Percentiles rank a stretch among this genome's conserved stretches.
Conservation (phyloP, 1,284 basidiomycete species). For the Marasmius tenuissimus region DNA sequence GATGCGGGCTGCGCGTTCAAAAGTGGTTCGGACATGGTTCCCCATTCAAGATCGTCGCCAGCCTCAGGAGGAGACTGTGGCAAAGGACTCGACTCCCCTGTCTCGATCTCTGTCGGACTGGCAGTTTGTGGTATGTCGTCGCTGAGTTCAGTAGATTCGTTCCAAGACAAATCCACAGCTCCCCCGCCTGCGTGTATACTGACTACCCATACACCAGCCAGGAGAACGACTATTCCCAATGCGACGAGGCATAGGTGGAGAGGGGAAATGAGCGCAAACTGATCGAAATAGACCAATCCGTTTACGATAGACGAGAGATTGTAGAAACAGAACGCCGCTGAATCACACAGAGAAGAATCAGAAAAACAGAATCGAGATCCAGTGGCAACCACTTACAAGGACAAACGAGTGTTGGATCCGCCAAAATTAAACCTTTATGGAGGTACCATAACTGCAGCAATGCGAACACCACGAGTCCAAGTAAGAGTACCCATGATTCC, state of each 20-base stretch:
- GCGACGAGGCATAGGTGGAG: constrained; percentile 75
- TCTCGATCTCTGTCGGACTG: constrained; percentile 7
- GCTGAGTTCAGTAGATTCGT: constrained; percentile 42
- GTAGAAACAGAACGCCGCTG: constrained; percentile 95
- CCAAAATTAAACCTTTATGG: constrained; percentile 84
- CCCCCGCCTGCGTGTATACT: constrained; percentile 61
- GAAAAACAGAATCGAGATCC: background rate
- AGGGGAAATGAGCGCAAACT: constrained; percentile 73
- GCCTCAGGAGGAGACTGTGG: background rate
- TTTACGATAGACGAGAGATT: constrained; percentile 90
- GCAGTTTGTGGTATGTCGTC: constrained; percentile 17
- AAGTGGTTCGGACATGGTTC: constrained; percentile 34
- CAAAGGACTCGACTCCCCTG: background rate
- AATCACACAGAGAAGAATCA: constrained; percentile 9
- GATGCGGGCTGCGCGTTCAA: constrained; percentile 8
- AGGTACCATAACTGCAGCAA: constrained; percentile 88
- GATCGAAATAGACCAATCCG: constrained; percentile 90
- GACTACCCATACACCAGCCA: constrained; percentile 91
- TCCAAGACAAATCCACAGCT: constrained; percentile 56
- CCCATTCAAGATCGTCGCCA: constrained; percentile 23
- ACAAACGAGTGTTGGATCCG: constrained; percentile 88
- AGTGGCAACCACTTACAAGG: constrained; percentile 59
- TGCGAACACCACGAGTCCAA: constrained; percentile 71
- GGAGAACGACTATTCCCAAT: constrained; percentile 78
- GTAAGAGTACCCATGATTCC: constrained; percentile 80